Evolutionary conservation across 2,329 filamentous ascomycete species (phyloP).

Genomic region (Pseudogymnoascus sp.): DNA sequence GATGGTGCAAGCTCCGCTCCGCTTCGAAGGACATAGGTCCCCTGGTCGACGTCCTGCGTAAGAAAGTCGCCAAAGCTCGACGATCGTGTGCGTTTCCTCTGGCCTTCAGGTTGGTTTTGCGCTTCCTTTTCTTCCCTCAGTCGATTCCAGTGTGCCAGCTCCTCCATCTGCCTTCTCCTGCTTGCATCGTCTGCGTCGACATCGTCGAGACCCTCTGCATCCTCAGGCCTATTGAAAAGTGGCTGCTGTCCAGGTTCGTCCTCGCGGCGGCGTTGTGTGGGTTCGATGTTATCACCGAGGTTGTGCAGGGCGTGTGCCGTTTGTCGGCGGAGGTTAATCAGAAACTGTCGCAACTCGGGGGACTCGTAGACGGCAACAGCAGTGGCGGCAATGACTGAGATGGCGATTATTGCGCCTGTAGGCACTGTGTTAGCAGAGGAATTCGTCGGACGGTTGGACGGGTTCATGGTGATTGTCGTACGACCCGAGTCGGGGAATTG

Average conservation of each 20-base stretch:
- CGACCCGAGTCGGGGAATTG: neutral
- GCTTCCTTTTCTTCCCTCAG: constrained; percentile 43
- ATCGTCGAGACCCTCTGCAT: constrained; percentile 53
- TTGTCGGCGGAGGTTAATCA: constrained; percentile 52
- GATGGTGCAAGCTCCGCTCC: constrained; percentile 37
- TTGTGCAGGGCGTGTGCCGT: constrained; percentile 53
- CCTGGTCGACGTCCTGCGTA: constrained; percentile 40
- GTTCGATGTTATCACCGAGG: constrained; percentile 49
- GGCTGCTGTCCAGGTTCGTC: constrained; percentile 32
- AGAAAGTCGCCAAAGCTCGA: constrained; percentile 51
- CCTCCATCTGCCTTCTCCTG: constrained; percentile 52
- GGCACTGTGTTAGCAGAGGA: constrained; percentile 13
- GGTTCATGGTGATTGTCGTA: constrained; percentile 16
- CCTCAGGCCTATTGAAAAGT: constrained; percentile 57
- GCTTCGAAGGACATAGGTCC: constrained; percentile 50
- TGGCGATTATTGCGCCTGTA: constrained; percentile 28
- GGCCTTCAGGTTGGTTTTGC: constrained; percentile 18
- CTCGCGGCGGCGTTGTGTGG: constrained; percentile 32
- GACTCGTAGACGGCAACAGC: constrained; percentile 49
- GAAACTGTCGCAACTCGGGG: constrained; percentile 53
- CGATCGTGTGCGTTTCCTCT: constrained; percentile 24
- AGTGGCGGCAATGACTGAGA: constrained; percentile 26
- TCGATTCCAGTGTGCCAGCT: constrained; percentile 59
- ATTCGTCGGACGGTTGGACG: constrained; percentile 26
- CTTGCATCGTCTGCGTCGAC: constrained; percentile 57